Conservation (phyloP, 805 yeast species). For the Diddensiella caesifluorescens region DNA sequence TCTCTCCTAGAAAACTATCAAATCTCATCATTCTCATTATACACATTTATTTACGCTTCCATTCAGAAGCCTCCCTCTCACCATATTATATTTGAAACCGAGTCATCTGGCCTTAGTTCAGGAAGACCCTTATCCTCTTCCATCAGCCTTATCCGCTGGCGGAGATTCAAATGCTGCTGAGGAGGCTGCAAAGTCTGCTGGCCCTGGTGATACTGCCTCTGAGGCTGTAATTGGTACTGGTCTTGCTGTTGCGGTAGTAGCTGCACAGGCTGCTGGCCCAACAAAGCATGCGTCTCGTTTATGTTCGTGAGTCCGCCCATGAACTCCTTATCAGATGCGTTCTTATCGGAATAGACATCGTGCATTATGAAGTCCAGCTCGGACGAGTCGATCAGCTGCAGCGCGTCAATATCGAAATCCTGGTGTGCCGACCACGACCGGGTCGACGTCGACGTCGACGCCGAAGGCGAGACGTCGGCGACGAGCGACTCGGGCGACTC, state of each 20-base stretch:
- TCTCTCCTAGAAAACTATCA: no score
- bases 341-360: conserved; percentile 8
- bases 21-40: no score
- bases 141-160: conserved; percentile 25
- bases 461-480: conserved; percentile 2
- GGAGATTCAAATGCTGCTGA: conserved; percentile 18
- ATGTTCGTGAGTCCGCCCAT: conserved; percentile 13
- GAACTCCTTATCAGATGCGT: not conserved
- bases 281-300: conserved; percentile 7
- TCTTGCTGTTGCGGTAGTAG: not conserved
- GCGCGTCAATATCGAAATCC: conserved; percentile 1
- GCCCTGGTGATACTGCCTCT: conserved; percentile 1
- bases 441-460: conserved; percentile 2
- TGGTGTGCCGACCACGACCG: conserved; percentile 5
- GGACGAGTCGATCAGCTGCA: conserved; percentile 18
- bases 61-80: no score
- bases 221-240: conserved; percentile 1
- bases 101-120: not conserved
- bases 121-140: conserved; percentile 18
- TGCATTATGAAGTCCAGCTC: conserved; percentile 19
- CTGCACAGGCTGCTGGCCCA: conserved; percentile 1
- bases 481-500: conserved; percentile 4
- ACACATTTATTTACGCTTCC: no score
- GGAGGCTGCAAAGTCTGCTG: conserved; percentile 6
- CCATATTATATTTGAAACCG: conserved; percentile 2